phyloP scores from a whole-genome alignment of 805 yeast species.

The Yamadazyma philogaea region DNA sequence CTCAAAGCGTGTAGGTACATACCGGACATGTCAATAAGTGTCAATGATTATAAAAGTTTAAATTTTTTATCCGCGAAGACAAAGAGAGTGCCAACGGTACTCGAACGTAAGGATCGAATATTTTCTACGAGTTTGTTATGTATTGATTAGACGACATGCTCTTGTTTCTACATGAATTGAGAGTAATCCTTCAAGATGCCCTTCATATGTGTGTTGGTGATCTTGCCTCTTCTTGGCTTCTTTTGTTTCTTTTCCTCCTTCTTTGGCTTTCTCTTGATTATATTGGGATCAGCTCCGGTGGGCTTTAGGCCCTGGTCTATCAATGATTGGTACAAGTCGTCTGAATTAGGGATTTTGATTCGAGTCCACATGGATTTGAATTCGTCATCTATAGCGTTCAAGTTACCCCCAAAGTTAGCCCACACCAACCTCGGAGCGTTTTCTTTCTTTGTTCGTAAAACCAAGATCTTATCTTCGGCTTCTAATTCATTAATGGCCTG shows the following conservation, averaged over 20 bases:
- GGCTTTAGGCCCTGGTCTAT: constrained; percentile 90
- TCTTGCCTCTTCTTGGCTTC: constrained; percentile 88
- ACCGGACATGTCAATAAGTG: constrained; percentile 24
- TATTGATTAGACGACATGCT: background rate
- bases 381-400: constrained; percentile 72
- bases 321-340: constrained; percentile 74
- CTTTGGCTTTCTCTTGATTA: constrained; percentile 63
- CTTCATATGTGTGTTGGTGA: constrained; percentile 95
- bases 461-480: constrained; percentile 70
- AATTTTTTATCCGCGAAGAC: constrained; percentile 1
- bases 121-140: too few relatives aligned
- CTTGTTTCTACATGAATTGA: constrained; percentile 17
- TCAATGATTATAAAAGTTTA: background rate
- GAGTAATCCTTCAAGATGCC: constrained; percentile 88
- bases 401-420: constrained; percentile 78
- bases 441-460: constrained; percentile 88
- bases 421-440: constrained; percentile 89
- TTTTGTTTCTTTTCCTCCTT: constrained; percentile 72
- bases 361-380: constrained; percentile 79
- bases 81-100: background rate
- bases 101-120: too few relatives aligned
- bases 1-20: constrained; percentile 11
- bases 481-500: constrained; percentile 78
- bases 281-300: constrained; percentile 95
- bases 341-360: constrained; percentile 76